phyloP scores from a whole-genome alignment of 371 early-diverging fungal species.

The Apophysomyces elegans region DNA sequence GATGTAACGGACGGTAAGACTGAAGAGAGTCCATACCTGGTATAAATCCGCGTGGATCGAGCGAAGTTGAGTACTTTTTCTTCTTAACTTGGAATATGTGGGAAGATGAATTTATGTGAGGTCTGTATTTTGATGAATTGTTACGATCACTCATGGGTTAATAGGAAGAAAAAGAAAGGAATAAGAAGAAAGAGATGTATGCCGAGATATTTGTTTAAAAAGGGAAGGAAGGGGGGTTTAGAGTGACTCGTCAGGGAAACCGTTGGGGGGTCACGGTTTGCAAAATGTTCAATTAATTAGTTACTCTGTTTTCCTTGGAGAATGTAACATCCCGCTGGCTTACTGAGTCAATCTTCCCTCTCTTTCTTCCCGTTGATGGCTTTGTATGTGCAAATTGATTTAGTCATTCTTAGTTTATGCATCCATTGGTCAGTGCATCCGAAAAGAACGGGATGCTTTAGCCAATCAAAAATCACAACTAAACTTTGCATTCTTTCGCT shows the following conservation, averaged over 20 bases:
- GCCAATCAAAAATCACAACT: neutral
- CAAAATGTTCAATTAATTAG: conserved; percentile 10
- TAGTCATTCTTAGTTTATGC: conserved; percentile 4
- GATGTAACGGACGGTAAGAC: neutral
- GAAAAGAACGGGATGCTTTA: neutral
- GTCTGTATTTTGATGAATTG: neutral
- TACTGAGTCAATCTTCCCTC: neutral
- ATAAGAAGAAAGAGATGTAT: conserved; percentile 6
- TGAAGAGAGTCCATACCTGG: neutral
- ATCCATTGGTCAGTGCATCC: neutral
- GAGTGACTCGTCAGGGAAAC: conserved; percentile 7
- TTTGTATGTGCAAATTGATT: conserved; percentile 11
- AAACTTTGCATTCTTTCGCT: neutral
- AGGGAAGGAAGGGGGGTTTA: neutral
- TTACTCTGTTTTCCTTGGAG: conserved; percentile 4
- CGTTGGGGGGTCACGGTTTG: neutral
- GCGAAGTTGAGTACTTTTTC: conserved; percentile 2
- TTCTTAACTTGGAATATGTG: neutral
- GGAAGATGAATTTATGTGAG: neutral
- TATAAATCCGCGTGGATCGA: conserved; percentile 3
- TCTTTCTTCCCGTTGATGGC: neutral
- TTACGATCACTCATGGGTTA: neutral
- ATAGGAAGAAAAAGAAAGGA: neutral
- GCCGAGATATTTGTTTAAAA: conserved; percentile 8
- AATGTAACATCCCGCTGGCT: neutral